Conservation (phyloP, 768 basidiomycete genomes). For the Leccinum sublutescens region DNA sequence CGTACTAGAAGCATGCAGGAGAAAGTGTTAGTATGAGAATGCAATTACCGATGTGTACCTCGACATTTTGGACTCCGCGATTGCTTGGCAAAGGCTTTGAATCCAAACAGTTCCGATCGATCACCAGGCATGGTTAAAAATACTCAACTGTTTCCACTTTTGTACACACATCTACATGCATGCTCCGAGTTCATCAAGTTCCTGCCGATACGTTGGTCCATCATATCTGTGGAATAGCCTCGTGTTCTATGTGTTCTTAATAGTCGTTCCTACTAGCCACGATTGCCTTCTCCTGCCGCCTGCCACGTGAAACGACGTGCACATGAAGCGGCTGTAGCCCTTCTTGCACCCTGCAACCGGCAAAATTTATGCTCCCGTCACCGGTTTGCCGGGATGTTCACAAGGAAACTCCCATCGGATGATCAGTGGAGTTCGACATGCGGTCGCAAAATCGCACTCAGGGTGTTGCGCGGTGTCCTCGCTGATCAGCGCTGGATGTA, state of each 20-base stretch:
- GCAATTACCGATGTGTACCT: constrained; percentile 1
- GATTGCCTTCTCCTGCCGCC: neutral
- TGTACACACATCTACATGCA: neutral
- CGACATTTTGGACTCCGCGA: neutral
- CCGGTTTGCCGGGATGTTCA: neutral
- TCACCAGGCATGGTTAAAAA: neutral
- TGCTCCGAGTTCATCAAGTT: neutral
- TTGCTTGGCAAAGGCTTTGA: neutral
- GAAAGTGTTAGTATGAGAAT: neutral
- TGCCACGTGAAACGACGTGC: neutral
- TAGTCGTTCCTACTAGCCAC: neutral
- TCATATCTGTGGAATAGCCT: neutral
- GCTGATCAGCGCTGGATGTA: neutral
- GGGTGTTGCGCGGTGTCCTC: neutral
- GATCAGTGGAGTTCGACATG: neutral
- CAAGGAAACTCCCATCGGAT: neutral
- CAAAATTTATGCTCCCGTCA: neutral
- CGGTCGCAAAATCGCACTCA: neutral
- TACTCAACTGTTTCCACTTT: neutral
- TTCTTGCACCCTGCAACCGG: constrained; percentile 1
- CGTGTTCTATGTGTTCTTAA: neutral
- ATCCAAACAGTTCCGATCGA: neutral
- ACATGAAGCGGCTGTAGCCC: neutral
- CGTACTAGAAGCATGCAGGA: neutral
- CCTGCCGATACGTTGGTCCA: neutral